Percentiles rank a stretch among this genome's conserved stretches.
phyloP scores from a whole-genome alignment of 2,329 filamentous ascomycete genomes.

The Tolypocladium album region DNA sequence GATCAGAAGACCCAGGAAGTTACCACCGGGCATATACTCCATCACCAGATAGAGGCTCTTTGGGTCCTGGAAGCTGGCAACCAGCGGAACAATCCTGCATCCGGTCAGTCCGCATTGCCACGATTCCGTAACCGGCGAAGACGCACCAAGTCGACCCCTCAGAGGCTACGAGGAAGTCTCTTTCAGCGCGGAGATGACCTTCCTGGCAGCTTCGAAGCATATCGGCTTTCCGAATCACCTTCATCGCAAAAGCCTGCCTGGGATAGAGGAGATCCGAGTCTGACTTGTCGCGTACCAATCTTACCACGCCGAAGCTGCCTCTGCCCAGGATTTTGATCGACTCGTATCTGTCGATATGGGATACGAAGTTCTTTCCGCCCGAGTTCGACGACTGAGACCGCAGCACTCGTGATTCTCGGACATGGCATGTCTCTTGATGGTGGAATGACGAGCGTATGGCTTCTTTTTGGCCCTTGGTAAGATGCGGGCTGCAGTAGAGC shows the following conservation, averaged over 20 bases:
- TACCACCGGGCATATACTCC: slow-evolving; percentile 96
- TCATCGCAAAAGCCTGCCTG: slow-evolving; percentile 79
- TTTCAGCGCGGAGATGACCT: slow-evolving; percentile 80
- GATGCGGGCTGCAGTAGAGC: slow-evolving; percentile 42
- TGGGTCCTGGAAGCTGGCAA: slow-evolving; percentile 81
- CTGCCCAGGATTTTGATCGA: slow-evolving; percentile 76
- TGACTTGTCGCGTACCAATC: slow-evolving; percentile 62
- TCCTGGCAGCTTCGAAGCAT: slow-evolving; percentile 91
- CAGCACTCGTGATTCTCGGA: slow-evolving; percentile 61
- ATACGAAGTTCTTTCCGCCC: slow-evolving; percentile 1
- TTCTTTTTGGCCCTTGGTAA: slow-evolving; percentile 44
- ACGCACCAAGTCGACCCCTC: slow-evolving; percentile 71
- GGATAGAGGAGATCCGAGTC: slow-evolving; percentile 15
- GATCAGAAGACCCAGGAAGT: slow-evolving; percentile 81
- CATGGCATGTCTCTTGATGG: slow-evolving; percentile 58
- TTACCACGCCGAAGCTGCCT: slow-evolving; percentile 89
- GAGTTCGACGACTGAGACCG: slow-evolving; percentile 24
- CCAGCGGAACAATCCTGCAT: slow-evolving; percentile 68
- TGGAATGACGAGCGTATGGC: slow-evolving; percentile 48
- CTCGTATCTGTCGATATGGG: slow-evolving; percentile 47
- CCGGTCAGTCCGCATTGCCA: background rate
- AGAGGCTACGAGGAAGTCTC: slow-evolving; percentile 83
- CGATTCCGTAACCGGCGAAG: background rate
- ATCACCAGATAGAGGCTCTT: slow-evolving; percentile 85
- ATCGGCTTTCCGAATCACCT: slow-evolving; percentile 86